Base-by-base conservation (phyloP, 495 filamentous ascomycete genomes). In the Xylaria sp. region DNA sequence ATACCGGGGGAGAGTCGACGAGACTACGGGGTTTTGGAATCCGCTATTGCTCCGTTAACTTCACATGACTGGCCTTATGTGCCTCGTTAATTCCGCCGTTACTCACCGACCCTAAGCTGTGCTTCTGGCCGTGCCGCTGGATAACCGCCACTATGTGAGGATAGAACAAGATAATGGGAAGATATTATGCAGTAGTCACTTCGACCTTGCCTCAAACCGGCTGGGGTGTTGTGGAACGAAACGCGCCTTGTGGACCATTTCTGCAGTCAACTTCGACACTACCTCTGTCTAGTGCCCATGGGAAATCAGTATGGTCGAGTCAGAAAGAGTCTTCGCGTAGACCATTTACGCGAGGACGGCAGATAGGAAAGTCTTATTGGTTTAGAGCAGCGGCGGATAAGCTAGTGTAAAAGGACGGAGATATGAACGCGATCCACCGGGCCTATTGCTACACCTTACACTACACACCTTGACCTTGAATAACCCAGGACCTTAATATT, bases 191-290 rank as follows among this genome's bases (percentile, higher is more conserved):
- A 65, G 61, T 65, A 65, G 61, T 41, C 46, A 53, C 46, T 40
- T 67, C 35, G 64, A 29, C 35, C 11, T 17, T 53, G 64, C 46
- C 64, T 55, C 21, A 29, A 33, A 55, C 35, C 55, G 35, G 35
- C 31, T 52, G 43, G 62, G 64, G 48, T 37, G 41, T 43, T 6
- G 33, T 31, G 46, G 43, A 66, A 41, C 64, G 33, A 67, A 67
- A 67, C 64, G 35, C 50, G 64, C 35, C 64, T 67, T 67, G 64
- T 67, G 64, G 64, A 43, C 64, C 64, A 35, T 53, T 53, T 48
- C 64, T 43, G 46, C 48, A 41, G 48, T 67, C n/a, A 26, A 46
- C 41, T 64, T 64, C 61, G 33, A 48, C 61, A 64, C 29, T 40
- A 52, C 29, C 15, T 2, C 24, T 50, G 29, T 21, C 14, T 65